Percentiles rank a stretch among this genome's conserved stretches.
Conservation (phyloP, 129 eudicot species). For the Centella asiatica region DNA sequence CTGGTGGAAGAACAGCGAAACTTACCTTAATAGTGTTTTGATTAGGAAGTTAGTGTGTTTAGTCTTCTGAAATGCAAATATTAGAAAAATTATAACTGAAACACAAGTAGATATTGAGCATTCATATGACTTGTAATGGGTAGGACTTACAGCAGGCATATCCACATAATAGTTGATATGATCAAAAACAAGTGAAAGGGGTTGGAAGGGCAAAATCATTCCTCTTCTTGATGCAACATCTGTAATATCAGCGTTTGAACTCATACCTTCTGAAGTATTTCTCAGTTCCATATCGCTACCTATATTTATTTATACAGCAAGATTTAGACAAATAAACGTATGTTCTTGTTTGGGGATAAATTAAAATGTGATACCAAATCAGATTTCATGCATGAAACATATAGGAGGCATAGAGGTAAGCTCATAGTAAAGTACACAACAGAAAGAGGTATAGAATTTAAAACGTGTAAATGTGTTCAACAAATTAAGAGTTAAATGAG, state of each 20-base stretch:
- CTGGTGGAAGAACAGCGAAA: conserved; percentile 16
- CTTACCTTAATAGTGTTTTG: not conserved
- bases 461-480: too few relatives aligned
- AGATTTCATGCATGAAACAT: too few relatives aligned
- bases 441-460: too few relatives aligned
- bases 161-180: conserved; percentile 78
- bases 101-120: too few relatives aligned
- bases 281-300: conserved; percentile 31
- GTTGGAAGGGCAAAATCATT: conserved; percentile 82
- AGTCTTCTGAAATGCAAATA: too few relatives aligned
- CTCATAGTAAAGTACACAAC: too few relatives aligned
- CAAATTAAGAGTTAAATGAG: too few relatives aligned
- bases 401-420: too few relatives aligned
- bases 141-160: conserved; percentile 68
- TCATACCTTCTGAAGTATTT: conserved; percentile 13
- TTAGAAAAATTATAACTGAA: not conserved
- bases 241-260: not conserved
- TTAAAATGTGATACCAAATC: too few relatives aligned
- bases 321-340: too few relatives aligned
- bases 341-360: not conserved
- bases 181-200: conserved; percentile 64
- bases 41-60: too few relatives aligned
- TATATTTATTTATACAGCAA: conserved; percentile 10
- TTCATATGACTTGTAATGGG: not conserved
- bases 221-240: conserved; percentile 34